Conservation (phyloP, 2,329 filamentous ascomycete genomes). For the Alternaria triticimaculans region DNA sequence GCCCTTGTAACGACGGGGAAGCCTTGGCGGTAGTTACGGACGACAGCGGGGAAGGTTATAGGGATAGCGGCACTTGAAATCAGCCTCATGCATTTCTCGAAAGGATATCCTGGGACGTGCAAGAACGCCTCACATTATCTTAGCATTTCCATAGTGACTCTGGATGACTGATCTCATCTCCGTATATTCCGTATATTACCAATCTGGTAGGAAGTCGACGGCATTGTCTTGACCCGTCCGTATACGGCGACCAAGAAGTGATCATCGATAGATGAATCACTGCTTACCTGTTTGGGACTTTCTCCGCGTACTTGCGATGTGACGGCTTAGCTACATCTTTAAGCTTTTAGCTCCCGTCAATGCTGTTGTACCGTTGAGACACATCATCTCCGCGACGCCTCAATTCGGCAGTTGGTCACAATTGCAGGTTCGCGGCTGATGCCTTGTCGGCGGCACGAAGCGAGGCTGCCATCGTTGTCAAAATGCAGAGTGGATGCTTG, state of each 20-base stretch:
- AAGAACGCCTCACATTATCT: neutral
- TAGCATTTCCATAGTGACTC: neutral
- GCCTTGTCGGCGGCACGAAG: neutral
- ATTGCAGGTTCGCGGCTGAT: slow-evolving; percentile 8
- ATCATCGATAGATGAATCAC: neutral
- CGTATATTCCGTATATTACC: neutral
- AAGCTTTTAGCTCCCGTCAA: slow-evolving; percentile 2
- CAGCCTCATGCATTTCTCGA: neutral
- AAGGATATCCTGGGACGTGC: neutral
- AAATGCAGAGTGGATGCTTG: neutral
- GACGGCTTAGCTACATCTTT: neutral
- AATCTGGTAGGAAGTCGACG: neutral
- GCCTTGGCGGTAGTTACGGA: neutral
- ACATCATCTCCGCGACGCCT: neutral
- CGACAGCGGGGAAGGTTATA: neutral
- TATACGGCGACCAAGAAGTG: neutral
- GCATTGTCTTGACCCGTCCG: neutral
- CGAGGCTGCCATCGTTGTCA: neutral
- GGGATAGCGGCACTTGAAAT: neutral
- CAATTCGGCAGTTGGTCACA: slow-evolving; percentile 2
- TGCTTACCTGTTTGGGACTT: neutral
- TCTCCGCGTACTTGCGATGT: neutral
- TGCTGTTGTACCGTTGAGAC: neutral
- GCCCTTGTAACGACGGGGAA: neutral
- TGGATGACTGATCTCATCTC: neutral